These are phyloP conservation scores for Penicillium psychrofluorescens DNA, from an alignment of 495 filamentous ascomycete species.

Conservation along the genomic window DNA sequence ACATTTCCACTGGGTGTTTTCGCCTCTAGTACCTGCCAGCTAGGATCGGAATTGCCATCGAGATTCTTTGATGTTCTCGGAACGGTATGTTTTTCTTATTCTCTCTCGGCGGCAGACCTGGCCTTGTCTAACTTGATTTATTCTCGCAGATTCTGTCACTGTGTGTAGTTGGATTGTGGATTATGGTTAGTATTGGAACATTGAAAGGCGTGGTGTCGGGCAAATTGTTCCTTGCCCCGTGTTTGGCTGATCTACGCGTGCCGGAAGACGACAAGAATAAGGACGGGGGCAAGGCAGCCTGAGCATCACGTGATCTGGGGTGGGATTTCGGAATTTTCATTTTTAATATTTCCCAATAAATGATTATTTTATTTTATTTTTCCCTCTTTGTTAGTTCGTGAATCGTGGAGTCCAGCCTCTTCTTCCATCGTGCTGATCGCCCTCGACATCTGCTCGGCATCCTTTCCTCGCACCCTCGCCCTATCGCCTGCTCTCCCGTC, in stretches of 20 bases:
- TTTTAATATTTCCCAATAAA: slow-evolving; percentile 5
- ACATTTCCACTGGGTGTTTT: slow-evolving; percentile 56
- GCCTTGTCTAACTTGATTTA: neutral
- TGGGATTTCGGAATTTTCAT: slow-evolving; percentile 7
- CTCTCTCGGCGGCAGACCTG: neutral
- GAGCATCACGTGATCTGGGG: slow-evolving; percentile 19
- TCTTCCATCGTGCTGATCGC: slow-evolving; percentile 17
- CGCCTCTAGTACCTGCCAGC: slow-evolving; percentile 37
- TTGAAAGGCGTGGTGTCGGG: slow-evolving; percentile 34
- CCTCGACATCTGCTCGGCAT: slow-evolving; percentile 12
- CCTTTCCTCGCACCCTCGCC: slow-evolving; percentile 1
- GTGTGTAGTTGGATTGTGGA: slow-evolving; percentile 44
- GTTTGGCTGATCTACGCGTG: slow-evolving; percentile 35
- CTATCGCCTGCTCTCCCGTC: neutral
- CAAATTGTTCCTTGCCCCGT: slow-evolving; percentile 44
- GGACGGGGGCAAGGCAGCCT: slow-evolving; percentile 13
- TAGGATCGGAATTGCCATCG: slow-evolving; percentile 45
- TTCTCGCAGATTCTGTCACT: slow-evolving; percentile 37
- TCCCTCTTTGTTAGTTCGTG: slow-evolving; percentile 10
- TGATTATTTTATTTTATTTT: slow-evolving; percentile 15
- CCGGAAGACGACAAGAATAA: slow-evolving; percentile 13
- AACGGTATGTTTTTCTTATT: slow-evolving; percentile 23
- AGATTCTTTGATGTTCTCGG: slow-evolving; percentile 47
- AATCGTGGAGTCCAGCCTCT: slow-evolving; percentile 19
- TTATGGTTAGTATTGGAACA: slow-evolving; percentile 39